Evolutionary conservation across 352 stramenopile genomes (phyloP).

Genomic region (Globisporangium spinosum): DNA sequence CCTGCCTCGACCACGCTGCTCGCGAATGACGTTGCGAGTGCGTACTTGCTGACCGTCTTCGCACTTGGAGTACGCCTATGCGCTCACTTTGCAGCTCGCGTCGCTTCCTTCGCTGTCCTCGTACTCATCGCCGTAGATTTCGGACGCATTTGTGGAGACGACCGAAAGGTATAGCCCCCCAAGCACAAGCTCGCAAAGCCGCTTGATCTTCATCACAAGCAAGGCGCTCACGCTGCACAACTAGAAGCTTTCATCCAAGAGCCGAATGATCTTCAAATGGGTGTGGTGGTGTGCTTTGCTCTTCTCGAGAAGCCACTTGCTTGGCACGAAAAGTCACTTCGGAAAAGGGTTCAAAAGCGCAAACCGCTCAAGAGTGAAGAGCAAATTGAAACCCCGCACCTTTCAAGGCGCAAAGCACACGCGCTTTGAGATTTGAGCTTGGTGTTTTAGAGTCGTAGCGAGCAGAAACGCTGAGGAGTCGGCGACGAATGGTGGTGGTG

Average conservation of each 20-base stretch:
- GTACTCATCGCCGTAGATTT: not conserved
- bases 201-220: not conserved
- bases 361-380: not conserved
- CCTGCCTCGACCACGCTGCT: conserved; percentile 19
- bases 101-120: not conserved
- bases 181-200: not conserved
- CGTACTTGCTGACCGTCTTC: conserved; percentile 12
- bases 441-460: not conserved
- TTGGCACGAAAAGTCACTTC: not conserved
- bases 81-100: conserved; percentile 9
- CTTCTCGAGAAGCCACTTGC: not conserved
- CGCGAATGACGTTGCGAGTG: conserved; percentile 21
- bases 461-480: not conserved
- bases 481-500: not conserved
- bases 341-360: not conserved
- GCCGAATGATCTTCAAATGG: not conserved
- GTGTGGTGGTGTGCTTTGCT: not conserved
- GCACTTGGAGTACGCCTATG: conserved; percentile 15
- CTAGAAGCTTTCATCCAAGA: not conserved
- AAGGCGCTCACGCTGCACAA: not conserved
- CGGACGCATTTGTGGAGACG: not conserved
- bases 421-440: not conserved
- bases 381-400: not conserved
- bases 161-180: not conserved
- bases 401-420: too few species aligned